Evolutionary conservation across 2,329 filamentous ascomycete genomes (phyloP).

Genomic region (Colletotrichum nymphaeae): DNA sequence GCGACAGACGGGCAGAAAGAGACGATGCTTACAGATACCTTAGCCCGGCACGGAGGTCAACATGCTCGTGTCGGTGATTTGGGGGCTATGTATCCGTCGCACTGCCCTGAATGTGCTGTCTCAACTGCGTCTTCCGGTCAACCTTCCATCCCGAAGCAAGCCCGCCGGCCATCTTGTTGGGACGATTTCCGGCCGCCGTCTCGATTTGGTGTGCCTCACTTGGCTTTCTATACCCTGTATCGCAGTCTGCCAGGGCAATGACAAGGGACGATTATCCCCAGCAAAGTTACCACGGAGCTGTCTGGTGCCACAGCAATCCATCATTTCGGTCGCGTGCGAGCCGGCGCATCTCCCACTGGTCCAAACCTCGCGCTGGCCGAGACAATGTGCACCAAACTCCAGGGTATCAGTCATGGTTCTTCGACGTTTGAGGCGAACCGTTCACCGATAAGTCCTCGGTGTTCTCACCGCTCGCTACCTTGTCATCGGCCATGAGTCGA

Average conservation of each 20-base stretch:
- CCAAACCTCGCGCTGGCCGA: slow-evolving; percentile 15
- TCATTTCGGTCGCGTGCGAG: slow-evolving; percentile 17
- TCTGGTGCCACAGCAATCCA: neutral
- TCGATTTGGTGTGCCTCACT: slow-evolving; percentile 15
- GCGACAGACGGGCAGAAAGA: neutral
- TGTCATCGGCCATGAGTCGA: neutral
- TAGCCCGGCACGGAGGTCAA: neutral
- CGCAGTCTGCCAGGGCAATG: slow-evolving; percentile 21
- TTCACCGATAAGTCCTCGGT: slow-evolving; percentile 20
- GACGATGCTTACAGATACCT: neutral
- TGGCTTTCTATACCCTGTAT: slow-evolving; percentile 21
- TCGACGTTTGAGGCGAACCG: neutral
- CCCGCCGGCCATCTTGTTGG: slow-evolving; percentile 25
- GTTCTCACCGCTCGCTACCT: slow-evolving; percentile 21
- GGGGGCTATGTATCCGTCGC: neutral
- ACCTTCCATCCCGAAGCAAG: slow-evolving; percentile 22
- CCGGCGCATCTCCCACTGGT: slow-evolving; percentile 10
- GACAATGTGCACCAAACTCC: slow-evolving; percentile 6
- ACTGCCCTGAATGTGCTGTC: slow-evolving; percentile 11
- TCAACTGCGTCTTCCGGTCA: slow-evolving; percentile 5
- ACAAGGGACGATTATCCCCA: slow-evolving; percentile 22
- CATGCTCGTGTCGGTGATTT: neutral
- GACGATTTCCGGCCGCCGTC: slow-evolving; percentile 23
- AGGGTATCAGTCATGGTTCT: neutral
- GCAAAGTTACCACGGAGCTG: slow-evolving; percentile 10